Percentiles rank a stretch among this genome's conserved stretches.
Evolutionary conservation across 108 stramenopile genomes (phyloP).

Genomic region (Cyclostephanos invisitatus): DNA sequence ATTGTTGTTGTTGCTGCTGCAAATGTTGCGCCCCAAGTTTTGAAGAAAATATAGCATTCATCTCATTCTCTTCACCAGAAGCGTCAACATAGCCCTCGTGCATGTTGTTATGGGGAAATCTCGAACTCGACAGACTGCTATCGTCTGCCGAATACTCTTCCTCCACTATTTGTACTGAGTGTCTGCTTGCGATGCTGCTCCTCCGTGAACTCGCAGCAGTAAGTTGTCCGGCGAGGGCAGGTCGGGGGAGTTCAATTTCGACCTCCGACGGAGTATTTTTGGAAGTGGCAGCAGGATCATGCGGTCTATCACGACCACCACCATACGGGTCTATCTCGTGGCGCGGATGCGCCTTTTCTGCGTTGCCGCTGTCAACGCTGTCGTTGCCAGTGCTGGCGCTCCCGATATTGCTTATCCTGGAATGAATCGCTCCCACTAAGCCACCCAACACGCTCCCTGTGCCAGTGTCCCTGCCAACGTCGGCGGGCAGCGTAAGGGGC

Average conservation of each 20-base stretch:
- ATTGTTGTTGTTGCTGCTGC: neutral
- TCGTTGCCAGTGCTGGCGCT: neutral
- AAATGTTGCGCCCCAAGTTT: neutral
- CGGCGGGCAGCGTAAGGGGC: slow-evolving; percentile 7
- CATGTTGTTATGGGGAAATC: slow-evolving; percentile 1
- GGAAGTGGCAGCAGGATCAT: neutral
- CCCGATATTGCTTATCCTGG: neutral
- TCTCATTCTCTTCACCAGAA: neutral
- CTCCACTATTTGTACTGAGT: neutral
- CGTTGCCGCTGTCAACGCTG: neutral
- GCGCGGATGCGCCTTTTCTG: neutral
- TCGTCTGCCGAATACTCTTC: neutral
- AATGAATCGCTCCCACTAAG: neutral
- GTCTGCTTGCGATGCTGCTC: neutral
- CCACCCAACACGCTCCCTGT: neutral
- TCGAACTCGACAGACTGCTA: neutral
- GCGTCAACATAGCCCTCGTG: neutral
- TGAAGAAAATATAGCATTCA: neutral
- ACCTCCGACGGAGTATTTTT: neutral
- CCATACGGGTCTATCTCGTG: neutral
- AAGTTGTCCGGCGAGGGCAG: neutral
- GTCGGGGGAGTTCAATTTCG: neutral
- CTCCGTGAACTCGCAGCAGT: neutral
- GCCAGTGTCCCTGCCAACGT: neutral
- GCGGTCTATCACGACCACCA: neutral